Evolutionary conservation across 192 early-diverging fungal species (phyloP), one percentile per base, ranked within the genome.

Genomic region (Spizellomyces punctatus): DNA sequence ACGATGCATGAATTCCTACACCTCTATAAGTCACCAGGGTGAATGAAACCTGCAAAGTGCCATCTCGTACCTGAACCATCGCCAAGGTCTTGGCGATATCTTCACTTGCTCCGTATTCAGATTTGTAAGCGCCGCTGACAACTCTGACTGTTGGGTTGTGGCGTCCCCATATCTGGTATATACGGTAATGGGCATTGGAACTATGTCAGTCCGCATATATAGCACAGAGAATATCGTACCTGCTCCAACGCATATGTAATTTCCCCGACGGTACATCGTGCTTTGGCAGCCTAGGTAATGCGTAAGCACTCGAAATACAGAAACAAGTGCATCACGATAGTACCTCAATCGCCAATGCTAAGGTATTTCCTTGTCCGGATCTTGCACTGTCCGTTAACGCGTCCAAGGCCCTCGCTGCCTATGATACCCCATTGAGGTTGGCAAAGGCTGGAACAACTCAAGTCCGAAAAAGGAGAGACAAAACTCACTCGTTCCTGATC

Each of bases 41-140:
- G 14, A 46, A 16, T 64, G 27, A 16, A 46, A 61, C n/a, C 1
- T 1, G 4, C 0, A 17, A 61, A 61, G 12, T 61, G 27, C 59
- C 27, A 1, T 61, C 14, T 6, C 62, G 17, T 27, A 77, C 76
- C 62, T 91, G 84, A 6, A 89, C 84, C 71, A 88, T 74, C 49
- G 81, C 76, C 17, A 93, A 73, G 1, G 92, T 92, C 10, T 86
- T 78, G 16, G 70, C 66, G 49, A 93, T 86, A 50, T 94, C 91
- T 27, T 81, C 83, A 46, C 83, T 82, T 46, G 79, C 76, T 42
- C 89, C 89, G 71, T 92, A 95, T 75, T 92, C 91, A 46, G 86
- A 84, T 78, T 89, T 91, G 82, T 95, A 95, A 4, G 94, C 93
- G 45, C 94, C 94, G 69, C 86, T 89, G 60, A 93, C 91, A 59